Evolutionary conservation across 2,329 filamentous ascomycete species (phyloP), one percentile per base, ranked within the genome.

Genomic region (Penicillium sp.): DNA sequence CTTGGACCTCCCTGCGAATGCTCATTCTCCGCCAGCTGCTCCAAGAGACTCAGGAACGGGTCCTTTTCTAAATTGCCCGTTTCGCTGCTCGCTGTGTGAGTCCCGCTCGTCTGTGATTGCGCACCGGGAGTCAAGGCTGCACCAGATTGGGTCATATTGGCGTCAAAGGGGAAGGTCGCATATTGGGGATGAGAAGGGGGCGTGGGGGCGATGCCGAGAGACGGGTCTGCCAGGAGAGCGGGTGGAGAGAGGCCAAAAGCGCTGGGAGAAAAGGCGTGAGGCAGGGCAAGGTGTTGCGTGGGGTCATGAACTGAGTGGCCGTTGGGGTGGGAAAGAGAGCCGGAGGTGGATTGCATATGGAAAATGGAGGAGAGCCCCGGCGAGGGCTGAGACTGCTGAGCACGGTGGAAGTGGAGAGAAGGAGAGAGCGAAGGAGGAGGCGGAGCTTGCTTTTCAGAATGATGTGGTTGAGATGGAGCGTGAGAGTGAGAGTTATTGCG

Each of bases 1-100:
- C 79, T 84, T 9, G 84, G 85, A 8, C 83, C 80, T 0, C 84
- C 86, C 44, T 80, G 64, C 6, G 60, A 64, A 48, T 86, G 79
- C 67, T 91, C 87, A 59, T 88, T 90, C 67, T 93, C 87, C 0
- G 87, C 88, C 49, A 93, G 75, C 68, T 93, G 87, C 65, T 93
- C 88, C 33, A 93, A 71, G 37, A 93, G 69, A 52, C 81, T 86
- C 36, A 93, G 68, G 62, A 94, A 93, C 0, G 88, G 87, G 61
- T 93, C 88, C 58, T 87, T 90, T 56, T 91, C 87, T 18, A 83
- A 78, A 2, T 72, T 78, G 8, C 52, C 58, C 1, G 51, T 39
- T 8, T 56, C 60, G 28, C 58, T 56, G 4, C 56, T 52, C 7
- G 51, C 74, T 75, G 50, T 68, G 59, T 55, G 68, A 55, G 50